Evolutionary conservation across 1,284 basidiomycete species (phyloP), one percentile per base, ranked within the genome.

Genomic region (Takashimella tepidaria): DNA sequence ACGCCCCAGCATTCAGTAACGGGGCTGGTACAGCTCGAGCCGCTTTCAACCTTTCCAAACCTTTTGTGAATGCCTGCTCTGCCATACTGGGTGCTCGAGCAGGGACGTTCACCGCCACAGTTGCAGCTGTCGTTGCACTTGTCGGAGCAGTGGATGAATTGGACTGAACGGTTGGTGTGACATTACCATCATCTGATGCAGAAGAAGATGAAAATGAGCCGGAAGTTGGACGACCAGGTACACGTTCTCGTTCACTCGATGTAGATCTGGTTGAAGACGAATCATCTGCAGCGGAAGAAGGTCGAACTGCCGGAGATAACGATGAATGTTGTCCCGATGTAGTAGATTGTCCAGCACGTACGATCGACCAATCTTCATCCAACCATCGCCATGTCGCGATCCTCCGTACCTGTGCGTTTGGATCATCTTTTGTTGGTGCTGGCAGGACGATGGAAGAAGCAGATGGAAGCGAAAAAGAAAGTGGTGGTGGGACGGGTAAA

Each of bases 301-400:
- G n/a, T n/a, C n/a, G n/a, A n/a, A n/a, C n/a, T 11, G 41, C 25
- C 16, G 3, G 23, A n/a, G 5, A 25, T 31, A 41, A 44, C 20
- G 45, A 25, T 19, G 44, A n/a, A 51, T 13, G 22, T 19, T 4
- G 22, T 23, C 4, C 37, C 23, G n/a, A 41, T 20, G 37, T 22
- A 41, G 3, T 44, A 40, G 22, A 27, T 8, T 58, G 60, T 11
- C 63, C 67, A 16, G 66, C 61, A 13, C 69, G 57, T 20, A 88
- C 72, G 42, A 92, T 85, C 4, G 81, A 80, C 90, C 90, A 93
- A 70, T 93, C 90, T 25, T 83, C 80, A 69, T 93, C 89, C 53
- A 88, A 84, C 90, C 90, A 93, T 24, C 77, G 77, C 91, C 91
- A 93, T 6, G 76, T 81, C 24, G 89, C 88, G 12, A 82, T 84